phyloP scores from a whole-genome alignment of 2,329 filamentous ascomycete species.

The Colletotrichum sp. region DNA sequence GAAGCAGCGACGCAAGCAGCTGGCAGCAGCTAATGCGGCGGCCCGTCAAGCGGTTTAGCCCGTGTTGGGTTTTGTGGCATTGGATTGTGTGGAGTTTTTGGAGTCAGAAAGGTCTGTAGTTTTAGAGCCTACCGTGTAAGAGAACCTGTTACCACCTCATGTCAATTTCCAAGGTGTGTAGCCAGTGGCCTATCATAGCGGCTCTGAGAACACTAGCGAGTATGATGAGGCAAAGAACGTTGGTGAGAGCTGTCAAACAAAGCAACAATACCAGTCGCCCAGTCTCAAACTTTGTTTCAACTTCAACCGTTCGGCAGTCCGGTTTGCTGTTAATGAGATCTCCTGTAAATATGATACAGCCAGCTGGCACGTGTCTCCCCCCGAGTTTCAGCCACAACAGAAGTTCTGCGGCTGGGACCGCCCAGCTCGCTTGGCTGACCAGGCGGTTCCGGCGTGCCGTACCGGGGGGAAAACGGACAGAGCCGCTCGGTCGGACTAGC shows the following conservation, averaged over 20 bases:
- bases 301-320: background rate
- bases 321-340: background rate
- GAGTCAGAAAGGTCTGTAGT: background rate
- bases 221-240: background rate
- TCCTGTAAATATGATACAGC: background rate
- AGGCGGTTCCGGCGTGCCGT: background rate
- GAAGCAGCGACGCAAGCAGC: conserved; percentile 53
- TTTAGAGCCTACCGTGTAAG: background rate
- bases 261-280: background rate
- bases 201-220: background rate
- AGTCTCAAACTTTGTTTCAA: background rate
- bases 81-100: background rate
- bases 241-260: background rate
- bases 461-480: background rate
- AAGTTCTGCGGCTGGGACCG: background rate
- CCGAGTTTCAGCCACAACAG: background rate
- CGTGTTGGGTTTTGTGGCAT: background rate
- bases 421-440: background rate
- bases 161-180: background rate
- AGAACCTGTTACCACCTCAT: background rate
- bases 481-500: conserved; percentile 2
- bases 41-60: background rate
- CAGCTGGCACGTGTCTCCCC: background rate
- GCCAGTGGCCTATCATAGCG: background rate
- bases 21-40: background rate